Base-by-base conservation (phyloP, 2,329 filamentous ascomycete genomes). In the Aphanocladium album region DNA sequence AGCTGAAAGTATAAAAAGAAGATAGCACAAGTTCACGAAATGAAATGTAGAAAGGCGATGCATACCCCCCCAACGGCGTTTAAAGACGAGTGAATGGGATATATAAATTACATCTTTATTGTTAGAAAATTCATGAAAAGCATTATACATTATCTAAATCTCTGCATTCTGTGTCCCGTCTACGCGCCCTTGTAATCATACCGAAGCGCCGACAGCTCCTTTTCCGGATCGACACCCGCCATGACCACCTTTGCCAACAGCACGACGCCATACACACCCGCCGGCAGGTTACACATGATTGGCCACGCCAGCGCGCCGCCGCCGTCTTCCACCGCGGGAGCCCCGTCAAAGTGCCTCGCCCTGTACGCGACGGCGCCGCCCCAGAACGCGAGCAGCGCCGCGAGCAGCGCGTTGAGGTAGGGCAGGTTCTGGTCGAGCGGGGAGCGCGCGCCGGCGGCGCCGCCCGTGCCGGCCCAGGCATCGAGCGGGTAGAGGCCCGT, bases 151-250 rank as follows among this genome's bases (percentile, higher is more conserved):
- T 59, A 45, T 37, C 4, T 37, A 27, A 35, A 19, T n/a, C 2
- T 21, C 41, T 21, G 17, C 19, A 27, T 27, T 30, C 35, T 25
- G 47, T 35, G 19, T 49, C 4, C 9, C 21, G 25, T 23, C 69
- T 66, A 89, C 46, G 87, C 88, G 3, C 88, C 87, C 69, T 88
- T 90, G 69, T 85, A 88, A 58, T 80, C 78, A 74, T 90, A 90
- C 70, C 77, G 83, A 68, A 90, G 75, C 58, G 74, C 76, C 53
- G 80, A 76, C 66, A 93, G 73, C 68, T 89, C 88, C 63, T 77
- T 75, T 68, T 84, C 86, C 5, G 89, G 83, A 73, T 92, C 87
- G 9, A 92, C 82, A 52, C 85, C 80, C 3, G 81, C 80, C 82
- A 92, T 86, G 68, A 89, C 79, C 56, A 83, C 74, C 73, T 91